These are phyloP conservation scores for Apophysomyces elegans DNA, from an alignment of 371 early-diverging fungal genomes.

Conservation along the genomic window DNA sequence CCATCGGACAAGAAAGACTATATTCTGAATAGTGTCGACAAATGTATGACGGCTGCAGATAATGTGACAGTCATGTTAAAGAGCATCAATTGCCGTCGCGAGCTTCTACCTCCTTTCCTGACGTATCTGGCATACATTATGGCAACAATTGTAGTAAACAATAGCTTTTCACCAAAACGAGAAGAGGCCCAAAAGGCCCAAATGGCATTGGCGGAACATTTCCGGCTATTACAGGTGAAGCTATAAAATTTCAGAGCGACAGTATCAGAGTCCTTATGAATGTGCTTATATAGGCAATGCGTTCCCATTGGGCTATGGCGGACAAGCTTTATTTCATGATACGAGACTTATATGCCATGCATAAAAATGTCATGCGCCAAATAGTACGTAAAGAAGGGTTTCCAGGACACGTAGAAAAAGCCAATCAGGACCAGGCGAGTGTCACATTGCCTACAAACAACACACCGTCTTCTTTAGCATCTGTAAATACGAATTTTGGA, in stretches of 20 bases:
- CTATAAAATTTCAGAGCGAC: neutral
- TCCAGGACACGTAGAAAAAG: neutral
- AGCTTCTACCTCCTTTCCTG: constrained; percentile 14
- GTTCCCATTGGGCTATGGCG: constrained; percentile 21
- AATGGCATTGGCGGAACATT: constrained; percentile 12
- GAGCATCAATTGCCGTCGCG: constrained; percentile 10
- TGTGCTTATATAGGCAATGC: constrained; percentile 7
- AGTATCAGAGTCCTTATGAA: neutral
- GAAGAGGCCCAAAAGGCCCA: constrained; percentile 15
- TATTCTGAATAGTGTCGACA: constrained; percentile 16
- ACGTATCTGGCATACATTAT: constrained; percentile 15
- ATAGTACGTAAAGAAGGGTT: neutral
- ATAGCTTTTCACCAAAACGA: constrained; percentile 14
- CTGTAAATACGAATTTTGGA: neutral
- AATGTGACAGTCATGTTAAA: constrained; percentile 18
- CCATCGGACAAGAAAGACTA: constrained; percentile 12
- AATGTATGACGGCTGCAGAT: constrained; percentile 17
- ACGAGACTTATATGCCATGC: constrained; percentile 18
- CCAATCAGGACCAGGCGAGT: neutral
- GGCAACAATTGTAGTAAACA: constrained; percentile 12
- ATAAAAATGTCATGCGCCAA: constrained; percentile 8
- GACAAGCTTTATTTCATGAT: constrained; percentile 21
- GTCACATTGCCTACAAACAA: neutral
- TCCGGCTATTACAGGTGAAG: constrained; percentile 17
- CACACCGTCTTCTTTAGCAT: neutral